Evolutionary conservation across 352 stramenopile genomes (phyloP), one percentile per base, ranked within the genome.

Genomic region (Phytophthora melonis): DNA sequence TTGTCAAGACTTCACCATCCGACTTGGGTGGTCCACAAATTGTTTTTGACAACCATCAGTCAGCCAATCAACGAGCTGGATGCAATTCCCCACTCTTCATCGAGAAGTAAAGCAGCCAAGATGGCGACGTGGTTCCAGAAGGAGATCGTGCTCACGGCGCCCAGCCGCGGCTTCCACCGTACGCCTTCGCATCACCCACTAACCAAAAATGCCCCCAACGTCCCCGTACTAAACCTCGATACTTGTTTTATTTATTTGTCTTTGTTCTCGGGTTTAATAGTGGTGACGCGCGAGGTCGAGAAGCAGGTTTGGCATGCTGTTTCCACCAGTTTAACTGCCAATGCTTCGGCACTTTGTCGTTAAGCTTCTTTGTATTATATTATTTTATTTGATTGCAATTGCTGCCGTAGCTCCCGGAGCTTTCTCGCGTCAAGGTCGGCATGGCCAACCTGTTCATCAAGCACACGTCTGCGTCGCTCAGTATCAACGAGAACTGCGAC

Each of bases 401-500:
- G 36, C 10, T 49, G 41, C 1, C 41, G 18, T 16, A 75, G 69
- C 21, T 96, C 11, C 89, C 87, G 3, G 89, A 96, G 73, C 63
- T 96, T 27, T 65, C 78, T 58, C 78, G 82, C 54, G 93, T 98
- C 58, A 97, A 97, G 65, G 88, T 99, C 45, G 96, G 96, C 18
- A 96, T 98, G 89, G 92, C 89, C 41, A 98, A 98, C 70, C 74
- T 99, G 43, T 99, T 99, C 64, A 97, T 99, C 68, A 97, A 98
- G 75, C 96, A 99, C 80, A 99, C 96, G 32, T 98, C 91, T n/a
- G 96, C 96, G 5, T 97, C 88, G 78, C 86, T 99, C 62, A 98
- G 94, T 72, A 96, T 99, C 73, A 98, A 98, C 79, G 96, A 99
- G 74, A 99, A 99, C 83, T 97, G 94, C 43, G 94, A 98, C 77